Base-by-base conservation (phyloP, 1,284 basidiomycete genomes). In the Singerocomus rubriflavus region DNA sequence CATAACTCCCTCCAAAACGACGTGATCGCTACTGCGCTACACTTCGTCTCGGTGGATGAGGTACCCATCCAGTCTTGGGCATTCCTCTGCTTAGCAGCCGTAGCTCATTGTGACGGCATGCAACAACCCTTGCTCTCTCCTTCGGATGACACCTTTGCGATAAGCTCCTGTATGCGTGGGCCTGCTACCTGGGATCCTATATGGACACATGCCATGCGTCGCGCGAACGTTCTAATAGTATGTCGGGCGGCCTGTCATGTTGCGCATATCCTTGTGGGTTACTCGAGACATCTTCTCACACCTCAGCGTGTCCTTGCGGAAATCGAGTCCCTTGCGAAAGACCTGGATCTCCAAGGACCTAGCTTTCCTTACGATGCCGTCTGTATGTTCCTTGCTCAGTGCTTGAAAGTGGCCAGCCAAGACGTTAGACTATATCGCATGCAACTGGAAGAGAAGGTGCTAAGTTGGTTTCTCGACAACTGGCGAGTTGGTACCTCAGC, bases 321-420 rank as follows among this genome's bases (percentile, higher is more conserved):
- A 62, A 80, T 97, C 41, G 88, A 93, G 62, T 72, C 75, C 0
- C 71, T 97, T 42, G 77, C 85, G 2, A 85, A 84, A 56, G 88
- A 93, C 57, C 73, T 98, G 49, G 86, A 92, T 58, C 78, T 95
- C 13, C 93, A 96, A 68, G 93, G 93, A 0, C 93, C 94, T 2
- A 72, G 83, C 2, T 84, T 81, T 57, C 89, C 92, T 0, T 87
- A 80, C 59, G 95, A 98, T 61, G 83, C 93, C 1, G 88, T 94
- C 25, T 95, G 93, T 71, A 72, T 76, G 43, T 89, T 98, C 64
- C 74, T 98, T 39, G 71, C 79, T 13, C 72, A 79, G 21, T 85
- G 82, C 50, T 72, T 96, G 30, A 75, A 73, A 21, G 70, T 88
- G 14, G 83, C 90, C 0, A 83, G 80, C 50, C 82, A 86, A 57